phyloP scores from a whole-genome alignment of 1,284 basidiomycete genomes.

The Ustilago bromivora region DNA sequence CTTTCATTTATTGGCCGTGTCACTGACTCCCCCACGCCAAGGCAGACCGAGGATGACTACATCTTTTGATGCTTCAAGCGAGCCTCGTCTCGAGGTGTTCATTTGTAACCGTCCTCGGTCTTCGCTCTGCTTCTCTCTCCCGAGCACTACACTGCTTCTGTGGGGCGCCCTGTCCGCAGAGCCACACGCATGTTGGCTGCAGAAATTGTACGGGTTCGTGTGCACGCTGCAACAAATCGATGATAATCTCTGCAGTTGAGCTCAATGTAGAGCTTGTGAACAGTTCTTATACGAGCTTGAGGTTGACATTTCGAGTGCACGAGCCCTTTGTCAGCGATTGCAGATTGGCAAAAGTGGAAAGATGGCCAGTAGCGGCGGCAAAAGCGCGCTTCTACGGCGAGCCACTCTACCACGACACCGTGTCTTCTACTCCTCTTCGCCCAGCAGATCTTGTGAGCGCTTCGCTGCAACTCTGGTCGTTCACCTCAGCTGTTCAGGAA shows the following conservation, averaged over 20 bases:
- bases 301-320: neutral
- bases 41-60: neutral
- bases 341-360: neutral
- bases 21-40: neutral
- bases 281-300: neutral
- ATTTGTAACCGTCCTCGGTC: neutral
- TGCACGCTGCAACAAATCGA: neutral
- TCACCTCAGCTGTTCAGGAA: neutral
- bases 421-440: neutral
- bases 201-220: neutral
- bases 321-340: neutral
- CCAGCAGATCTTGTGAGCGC: neutral
- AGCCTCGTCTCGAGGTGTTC: neutral
- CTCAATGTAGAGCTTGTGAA: neutral
- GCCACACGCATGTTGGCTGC: neutral
- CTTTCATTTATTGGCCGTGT: neutral
- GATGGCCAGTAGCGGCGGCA: neutral
- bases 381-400: neutral
- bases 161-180: neutral
- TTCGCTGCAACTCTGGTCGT: neutral
- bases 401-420: neutral
- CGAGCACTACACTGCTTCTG: neutral
- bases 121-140: neutral
- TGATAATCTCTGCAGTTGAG: neutral
- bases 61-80: neutral